phyloP scores from a whole-genome alignment of 306 rosid species.

The Gillenia trifoliata region DNA sequence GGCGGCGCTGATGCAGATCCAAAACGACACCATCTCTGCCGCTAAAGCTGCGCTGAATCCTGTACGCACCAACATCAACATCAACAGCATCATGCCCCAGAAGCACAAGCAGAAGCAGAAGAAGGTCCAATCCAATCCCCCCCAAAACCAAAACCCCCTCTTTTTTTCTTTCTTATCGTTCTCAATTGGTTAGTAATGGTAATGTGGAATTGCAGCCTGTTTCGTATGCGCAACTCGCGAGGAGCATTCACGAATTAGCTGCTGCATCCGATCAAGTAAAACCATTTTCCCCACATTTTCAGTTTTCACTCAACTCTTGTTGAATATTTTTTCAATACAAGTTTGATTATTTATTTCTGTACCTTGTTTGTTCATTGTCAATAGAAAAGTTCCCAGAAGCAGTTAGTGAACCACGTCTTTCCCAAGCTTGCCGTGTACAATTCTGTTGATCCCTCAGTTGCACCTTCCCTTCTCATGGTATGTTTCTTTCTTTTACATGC shows the following conservation, averaged over 20 bases:
- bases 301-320: background rate
- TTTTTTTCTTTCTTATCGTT: background rate
- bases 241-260: conserved; percentile 95
- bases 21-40: conserved; percentile 21
- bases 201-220: conserved; percentile 64
- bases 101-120: conserved; percentile 59
- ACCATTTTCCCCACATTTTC: background rate
- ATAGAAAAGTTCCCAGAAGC: conserved; percentile 88
- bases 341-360: background rate
- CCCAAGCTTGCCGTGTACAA: conserved; percentile 97
- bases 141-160: background rate
- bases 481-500: conserved; percentile 10
- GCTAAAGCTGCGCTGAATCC: conserved; percentile 89
- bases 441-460: conserved; percentile 93
- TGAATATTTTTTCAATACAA: background rate
- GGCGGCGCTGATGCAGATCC: conserved; percentile 54
- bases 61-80: conserved; percentile 63
- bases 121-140: conserved; percentile 34
- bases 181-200: conserved; percentile 5
- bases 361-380: conserved; percentile 3
- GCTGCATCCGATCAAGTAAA: conserved; percentile 89
- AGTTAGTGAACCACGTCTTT: conserved; percentile 83
- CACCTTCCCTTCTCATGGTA: conserved; percentile 99
- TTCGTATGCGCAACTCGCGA: conserved; percentile 91
- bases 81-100: conserved; percentile 53